Evolutionary conservation across 768 basidiomycete species (phyloP).

Genomic region (Strobilomyces dryophilus): DNA sequence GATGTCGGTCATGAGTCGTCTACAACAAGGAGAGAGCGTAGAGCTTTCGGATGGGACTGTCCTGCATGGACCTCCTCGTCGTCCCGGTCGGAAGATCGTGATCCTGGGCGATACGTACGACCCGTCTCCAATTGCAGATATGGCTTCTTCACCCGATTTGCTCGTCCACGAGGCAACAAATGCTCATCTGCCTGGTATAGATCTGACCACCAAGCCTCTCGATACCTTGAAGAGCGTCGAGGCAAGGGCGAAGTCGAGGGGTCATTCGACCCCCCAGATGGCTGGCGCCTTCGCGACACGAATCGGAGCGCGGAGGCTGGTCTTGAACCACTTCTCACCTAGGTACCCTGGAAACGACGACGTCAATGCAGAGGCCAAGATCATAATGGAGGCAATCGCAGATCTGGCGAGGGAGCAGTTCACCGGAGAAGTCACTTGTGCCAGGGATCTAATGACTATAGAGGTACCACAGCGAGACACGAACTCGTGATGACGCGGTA

Average conservation of each 20-base stretch:
- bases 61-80: slow-evolving; percentile 60
- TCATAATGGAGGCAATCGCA: slow-evolving; percentile 62
- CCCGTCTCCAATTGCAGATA: slow-evolving; percentile 56
- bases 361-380: slow-evolving; percentile 41
- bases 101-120: slow-evolving; percentile 86
- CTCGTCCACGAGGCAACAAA: slow-evolving; percentile 91
- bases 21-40: slow-evolving; percentile 64
- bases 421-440: slow-evolving; percentile 58
- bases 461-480: slow-evolving; percentile 40
- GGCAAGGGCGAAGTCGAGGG: slow-evolving; percentile 62
- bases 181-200: slow-evolving; percentile 68
- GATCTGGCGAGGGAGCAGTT: slow-evolving; percentile 51
- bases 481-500: slow-evolving; percentile 7
- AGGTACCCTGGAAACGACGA: slow-evolving; percentile 71
- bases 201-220: slow-evolving; percentile 50
- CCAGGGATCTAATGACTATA: slow-evolving; percentile 71
- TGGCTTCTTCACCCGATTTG: slow-evolving; percentile 66
- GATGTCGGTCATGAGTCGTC: slow-evolving; percentile 58
- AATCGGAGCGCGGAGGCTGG: slow-evolving; percentile 56
- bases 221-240: slow-evolving; percentile 65
- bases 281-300: slow-evolving; percentile 75
- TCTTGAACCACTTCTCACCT: slow-evolving; percentile 84
- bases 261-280: slow-evolving; percentile 91
- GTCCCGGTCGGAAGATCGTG: slow-evolving; percentile 70
- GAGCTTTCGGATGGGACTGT: slow-evolving; percentile 68